These are phyloP conservation scores for Aspergillus sp. DNA, from an alignment of 2,329 filamentous ascomycete genomes.

Conservation along the genomic window DNA sequence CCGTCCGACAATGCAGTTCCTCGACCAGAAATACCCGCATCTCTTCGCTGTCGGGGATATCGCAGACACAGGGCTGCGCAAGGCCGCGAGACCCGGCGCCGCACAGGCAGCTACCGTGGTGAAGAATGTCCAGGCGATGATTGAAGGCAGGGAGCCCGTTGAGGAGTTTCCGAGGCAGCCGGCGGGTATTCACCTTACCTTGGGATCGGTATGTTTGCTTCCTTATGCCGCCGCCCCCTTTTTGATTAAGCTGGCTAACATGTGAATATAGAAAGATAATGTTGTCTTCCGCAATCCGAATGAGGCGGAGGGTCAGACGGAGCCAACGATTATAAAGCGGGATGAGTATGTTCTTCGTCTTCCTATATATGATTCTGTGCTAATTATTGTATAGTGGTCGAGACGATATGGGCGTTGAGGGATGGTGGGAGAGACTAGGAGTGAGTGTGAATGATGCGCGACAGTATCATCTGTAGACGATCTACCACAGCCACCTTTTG, in stretches of 20 bases:
- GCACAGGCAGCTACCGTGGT: slow-evolving; percentile 33
- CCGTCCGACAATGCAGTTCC: slow-evolving; percentile 34
- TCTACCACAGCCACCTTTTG: too few relatives aligned
- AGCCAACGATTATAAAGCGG: slow-evolving; percentile 32
- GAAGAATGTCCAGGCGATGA: slow-evolving; percentile 34
- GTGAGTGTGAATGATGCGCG: slow-evolving; percentile 27
- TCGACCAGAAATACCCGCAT: slow-evolving; percentile 30
- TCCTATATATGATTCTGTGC: background rate
- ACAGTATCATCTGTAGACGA: slow-evolving; percentile 35
- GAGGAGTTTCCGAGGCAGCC: slow-evolving; percentile 29
- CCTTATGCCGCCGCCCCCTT: background rate
- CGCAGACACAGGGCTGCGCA: slow-evolving; percentile 36
- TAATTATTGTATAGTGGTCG: slow-evolving; percentile 28
- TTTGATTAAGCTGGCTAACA: background rate
- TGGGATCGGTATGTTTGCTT: slow-evolving; percentile 31
- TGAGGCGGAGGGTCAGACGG: slow-evolving; percentile 31
- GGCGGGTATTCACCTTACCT: slow-evolving; percentile 33
- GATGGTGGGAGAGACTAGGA: slow-evolving; percentile 35
- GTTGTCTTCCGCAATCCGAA: slow-evolving; percentile 40
- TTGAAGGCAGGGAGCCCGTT: slow-evolving; percentile 26
- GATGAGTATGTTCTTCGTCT: slow-evolving; percentile 29
- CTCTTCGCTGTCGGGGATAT: slow-evolving; percentile 38
- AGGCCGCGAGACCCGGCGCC: slow-evolving; percentile 34
- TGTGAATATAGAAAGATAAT: slow-evolving; percentile 32
- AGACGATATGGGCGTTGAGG: slow-evolving; percentile 40